Conservation (phyloP, 192 early-diverging fungal genomes). For the Phycomyces blakesleeanus region DNA sequence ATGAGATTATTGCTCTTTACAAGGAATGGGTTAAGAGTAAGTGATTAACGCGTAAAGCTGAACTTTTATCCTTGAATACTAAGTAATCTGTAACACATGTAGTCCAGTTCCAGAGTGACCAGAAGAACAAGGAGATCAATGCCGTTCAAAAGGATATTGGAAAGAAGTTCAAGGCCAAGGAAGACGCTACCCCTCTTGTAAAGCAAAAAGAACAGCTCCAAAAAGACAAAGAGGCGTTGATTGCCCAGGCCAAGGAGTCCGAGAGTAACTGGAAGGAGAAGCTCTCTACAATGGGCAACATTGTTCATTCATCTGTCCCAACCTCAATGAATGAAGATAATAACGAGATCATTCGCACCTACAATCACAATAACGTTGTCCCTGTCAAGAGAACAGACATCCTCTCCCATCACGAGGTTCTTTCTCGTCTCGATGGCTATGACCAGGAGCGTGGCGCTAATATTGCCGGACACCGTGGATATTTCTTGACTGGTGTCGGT, state of each 20-base stretch:
- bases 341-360: slow-evolving; percentile 62
- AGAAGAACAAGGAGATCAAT: slow-evolving; percentile 89
- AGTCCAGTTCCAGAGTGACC: slow-evolving; percentile 85
- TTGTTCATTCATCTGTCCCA: slow-evolving; percentile 89
- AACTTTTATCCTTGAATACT: not conserved
- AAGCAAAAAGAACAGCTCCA: slow-evolving; percentile 72
- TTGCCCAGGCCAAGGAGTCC: slow-evolving; percentile 73
- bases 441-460: slow-evolving; percentile 88
- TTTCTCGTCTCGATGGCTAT: slow-evolving; percentile 86
- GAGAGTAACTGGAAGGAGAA: slow-evolving; percentile 63
- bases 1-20: slow-evolving; percentile 88
- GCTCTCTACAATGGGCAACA: slow-evolving; percentile 79
- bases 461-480: slow-evolving; percentile 98
- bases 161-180: slow-evolving; percentile 86
- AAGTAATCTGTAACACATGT: not conserved
- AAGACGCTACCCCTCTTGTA: slow-evolving; percentile 73
- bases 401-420: slow-evolving; percentile 90
- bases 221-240: slow-evolving; percentile 62
- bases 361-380: slow-evolving; percentile 53
- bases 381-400: slow-evolving; percentile 59
- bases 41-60: slow-evolving; percentile 17
- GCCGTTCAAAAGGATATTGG: slow-evolving; percentile 89
- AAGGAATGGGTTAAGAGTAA: slow-evolving; percentile 84
- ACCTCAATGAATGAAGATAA: slow-evolving; percentile 84
- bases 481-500: slow-evolving; percentile 91